Evolutionary conservation across 2,329 filamentous ascomycete genomes (phyloP).

Genomic region (Colletotrichum sp.): DNA sequence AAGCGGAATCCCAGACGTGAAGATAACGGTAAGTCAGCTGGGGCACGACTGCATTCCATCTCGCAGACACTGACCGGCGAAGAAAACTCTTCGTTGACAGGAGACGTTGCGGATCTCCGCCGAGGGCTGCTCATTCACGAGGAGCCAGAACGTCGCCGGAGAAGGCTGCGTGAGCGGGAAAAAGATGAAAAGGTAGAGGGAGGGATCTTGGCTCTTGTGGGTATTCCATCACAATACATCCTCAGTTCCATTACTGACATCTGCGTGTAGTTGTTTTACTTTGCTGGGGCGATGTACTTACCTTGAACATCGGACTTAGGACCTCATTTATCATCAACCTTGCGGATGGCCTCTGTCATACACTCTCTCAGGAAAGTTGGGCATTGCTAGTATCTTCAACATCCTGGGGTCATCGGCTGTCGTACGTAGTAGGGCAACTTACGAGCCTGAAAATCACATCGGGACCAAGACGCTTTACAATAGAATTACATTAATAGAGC

Average conservation of each 20-base stretch:
- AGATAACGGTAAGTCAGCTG: background rate
- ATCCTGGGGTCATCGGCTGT: background rate
- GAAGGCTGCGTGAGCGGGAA: background rate
- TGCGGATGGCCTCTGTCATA: background rate
- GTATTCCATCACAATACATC: rapidly evolving
- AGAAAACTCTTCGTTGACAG: background rate
- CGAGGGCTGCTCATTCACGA: background rate
- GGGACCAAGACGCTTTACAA: background rate
- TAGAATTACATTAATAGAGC: background rate
- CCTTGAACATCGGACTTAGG: background rate
- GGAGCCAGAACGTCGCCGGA: background rate
- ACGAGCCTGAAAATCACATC: background rate
- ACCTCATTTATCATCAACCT: background rate
- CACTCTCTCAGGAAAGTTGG: background rate
- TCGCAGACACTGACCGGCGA: background rate
- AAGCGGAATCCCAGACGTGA: background rate
- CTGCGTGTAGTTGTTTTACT: background rate
- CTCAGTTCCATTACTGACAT: background rate
- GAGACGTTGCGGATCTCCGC: background rate
- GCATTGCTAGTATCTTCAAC: background rate
- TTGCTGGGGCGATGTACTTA: background rate
- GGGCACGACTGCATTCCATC: background rate
- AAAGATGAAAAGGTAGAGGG: background rate
- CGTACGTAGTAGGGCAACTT: background rate
- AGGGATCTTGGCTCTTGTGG: background rate